Base-by-base conservation (phyloP, 345 rosid species). In the Schrenkiella parvula region DNA sequence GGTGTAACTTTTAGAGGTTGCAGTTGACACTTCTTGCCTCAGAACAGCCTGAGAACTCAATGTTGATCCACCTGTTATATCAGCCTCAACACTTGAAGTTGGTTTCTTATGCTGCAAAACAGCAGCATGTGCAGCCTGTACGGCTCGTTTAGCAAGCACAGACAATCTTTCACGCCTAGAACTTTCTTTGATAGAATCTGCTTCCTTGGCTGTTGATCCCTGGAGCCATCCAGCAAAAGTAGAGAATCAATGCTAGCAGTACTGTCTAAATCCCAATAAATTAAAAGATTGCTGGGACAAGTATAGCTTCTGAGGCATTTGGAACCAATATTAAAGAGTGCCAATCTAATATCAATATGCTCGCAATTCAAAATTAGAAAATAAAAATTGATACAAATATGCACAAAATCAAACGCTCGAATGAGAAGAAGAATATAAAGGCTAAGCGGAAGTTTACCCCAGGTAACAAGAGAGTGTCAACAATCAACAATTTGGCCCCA, bases 11-110 rank as follows among this genome's bases (percentile, higher is more conserved):
- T 95, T 95, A 59, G 97, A 95, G 61, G 93, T 79, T 63, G 97
- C 99, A 29, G 98, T 95, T 47, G 96, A 91, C 41, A 83, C 81
- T 79, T 95, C 99, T 64, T 87, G 97, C 93, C 80, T 91, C 68
- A 82, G 90, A 71, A 80, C 68, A 55, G 90, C 86, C 63, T 85
- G 97, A 53, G 92, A 83, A 75, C 87, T 80, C 63, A 86, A 32
- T 37, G 88, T 71, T 51, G 97, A 89, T 31, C 97, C 92, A 62
- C 99, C 97, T 17, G 89, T 89, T 46, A 89, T 89, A 75, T 86
- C 91, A 72, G 96, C 97, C 78, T 95, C 98, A 35, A 89, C 92
- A 68, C 98, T 95, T 51, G 98, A 95, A 73, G 92, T 83, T 64
- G 97, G 97, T 69, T 84, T 88, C 86, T 84, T 91, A 62, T 85